These are phyloP conservation scores for Calonectria hawksworthii DNA, from an alignment of 2,329 filamentous ascomycete species.

Conservation along the genomic window DNA sequence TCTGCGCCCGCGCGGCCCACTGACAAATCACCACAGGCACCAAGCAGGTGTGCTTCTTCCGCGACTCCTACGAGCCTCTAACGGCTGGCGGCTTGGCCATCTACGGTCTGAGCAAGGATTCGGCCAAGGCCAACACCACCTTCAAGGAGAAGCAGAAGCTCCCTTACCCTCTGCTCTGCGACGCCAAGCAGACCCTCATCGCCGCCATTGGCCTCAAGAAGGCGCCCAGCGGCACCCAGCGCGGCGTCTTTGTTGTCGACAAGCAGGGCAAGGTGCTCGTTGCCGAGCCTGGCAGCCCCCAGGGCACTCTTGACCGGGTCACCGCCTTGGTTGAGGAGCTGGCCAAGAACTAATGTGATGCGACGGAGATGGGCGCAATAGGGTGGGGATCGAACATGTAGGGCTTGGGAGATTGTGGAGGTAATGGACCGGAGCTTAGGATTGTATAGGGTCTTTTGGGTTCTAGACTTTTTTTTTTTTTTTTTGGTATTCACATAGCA, in stretches of 20 bases:
- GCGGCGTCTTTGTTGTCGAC: conserved; percentile 90
- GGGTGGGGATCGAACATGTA: not conserved
- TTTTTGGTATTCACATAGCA: not conserved
- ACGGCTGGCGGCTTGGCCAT: conserved; percentile 86
- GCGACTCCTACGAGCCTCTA: conserved; percentile 83
- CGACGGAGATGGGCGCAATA: not conserved
- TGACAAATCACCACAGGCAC: conserved; percentile 75
- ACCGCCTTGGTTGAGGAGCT: conserved; percentile 74
- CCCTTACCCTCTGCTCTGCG: conserved; percentile 90
- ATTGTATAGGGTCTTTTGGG: conserved; percentile 13
- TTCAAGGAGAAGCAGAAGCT: conserved; percentile 95
- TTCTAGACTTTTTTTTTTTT: not conserved
- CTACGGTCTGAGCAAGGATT: conserved; percentile 91
- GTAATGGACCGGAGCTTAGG: conserved; percentile 15
- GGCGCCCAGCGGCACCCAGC: conserved; percentile 80
- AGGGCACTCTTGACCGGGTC: conserved; percentile 82
- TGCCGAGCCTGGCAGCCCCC: conserved; percentile 81
- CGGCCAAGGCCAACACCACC: conserved; percentile 89
- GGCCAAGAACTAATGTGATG: conserved; percentile 37
- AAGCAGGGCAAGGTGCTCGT: conserved; percentile 86
- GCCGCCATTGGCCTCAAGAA: conserved; percentile 92
- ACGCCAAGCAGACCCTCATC: conserved; percentile 81
- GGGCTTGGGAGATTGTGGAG: conserved; percentile 3
- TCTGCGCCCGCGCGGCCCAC: not conserved
- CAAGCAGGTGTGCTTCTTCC: conserved; percentile 92